phyloP scores from a whole-genome alignment of 257 asterid genomes.

The Orobanche coerulescens region DNA sequence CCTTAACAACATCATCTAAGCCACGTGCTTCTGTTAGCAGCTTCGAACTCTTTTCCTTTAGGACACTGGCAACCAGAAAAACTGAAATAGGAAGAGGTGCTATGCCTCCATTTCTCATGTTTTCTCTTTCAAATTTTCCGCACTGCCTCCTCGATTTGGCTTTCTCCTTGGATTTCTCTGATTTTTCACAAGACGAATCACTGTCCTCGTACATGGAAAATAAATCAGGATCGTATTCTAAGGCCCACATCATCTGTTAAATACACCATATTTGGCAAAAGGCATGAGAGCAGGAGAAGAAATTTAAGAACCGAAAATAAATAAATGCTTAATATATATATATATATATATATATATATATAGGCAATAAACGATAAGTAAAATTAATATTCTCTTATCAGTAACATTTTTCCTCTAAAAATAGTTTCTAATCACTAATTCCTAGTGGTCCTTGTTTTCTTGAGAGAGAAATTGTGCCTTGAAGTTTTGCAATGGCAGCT shows the following conservation, averaged over 20 bases:
- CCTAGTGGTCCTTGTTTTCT: no score
- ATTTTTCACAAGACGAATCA: conserved; percentile 32
- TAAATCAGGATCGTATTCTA: conserved; percentile 75
- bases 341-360: no score
- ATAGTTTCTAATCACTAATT: no score
- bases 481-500: no score
- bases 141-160: conserved; percentile 46
- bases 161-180: conserved; percentile 47
- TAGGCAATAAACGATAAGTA: no score
- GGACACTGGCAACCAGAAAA: conserved; percentile 83
- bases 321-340: no score
- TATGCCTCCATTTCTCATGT: conserved; percentile 40
- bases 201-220: conserved; percentile 50
- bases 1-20: conserved; percentile 82
- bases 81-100: conserved; percentile 77
- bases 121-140: conserved; percentile 74
- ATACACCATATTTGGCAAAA: not conserved
- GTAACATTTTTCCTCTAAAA: no score
- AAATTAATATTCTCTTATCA: no score
- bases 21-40: conserved; percentile 81
- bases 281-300: not conserved
- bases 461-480: no score
- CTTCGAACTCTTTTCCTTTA: conserved; percentile 65
- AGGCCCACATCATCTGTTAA: conserved; percentile 93
- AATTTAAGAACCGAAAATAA: no score